Conservation (phyloP, 2,329 filamentous ascomycete genomes). For the Sporothrix sp. region DNA sequence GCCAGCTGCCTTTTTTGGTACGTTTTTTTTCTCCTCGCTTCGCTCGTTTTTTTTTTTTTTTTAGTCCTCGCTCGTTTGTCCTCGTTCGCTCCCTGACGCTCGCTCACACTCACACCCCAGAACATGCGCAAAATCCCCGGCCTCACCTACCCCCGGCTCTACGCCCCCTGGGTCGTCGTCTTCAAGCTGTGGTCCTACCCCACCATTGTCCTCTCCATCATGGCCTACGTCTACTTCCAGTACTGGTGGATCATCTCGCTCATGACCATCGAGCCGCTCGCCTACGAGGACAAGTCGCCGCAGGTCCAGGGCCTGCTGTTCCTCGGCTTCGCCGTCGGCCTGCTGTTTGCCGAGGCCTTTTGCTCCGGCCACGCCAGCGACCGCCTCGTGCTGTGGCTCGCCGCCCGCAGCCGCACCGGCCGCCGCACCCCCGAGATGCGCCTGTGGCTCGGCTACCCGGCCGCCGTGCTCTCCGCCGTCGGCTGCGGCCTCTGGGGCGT, state of each 20-base stretch:
- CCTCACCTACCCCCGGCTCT: conserved; percentile 40
- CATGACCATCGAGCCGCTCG: conserved; percentile 42
- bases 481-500: conserved; percentile 47
- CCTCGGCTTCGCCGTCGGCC: conserved; percentile 43
- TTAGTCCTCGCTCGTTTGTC: too few species aligned
- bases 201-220: conserved; percentile 35
- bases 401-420: conserved; percentile 28
- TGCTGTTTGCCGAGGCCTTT: conserved; percentile 39
- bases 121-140: conserved; percentile 39
- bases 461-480: conserved; percentile 35
- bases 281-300: conserved; percentile 38
- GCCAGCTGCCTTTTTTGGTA: conserved; percentile 4
- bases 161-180: conserved; percentile 34
- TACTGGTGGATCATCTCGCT: conserved; percentile 47
- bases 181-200: conserved; percentile 36
- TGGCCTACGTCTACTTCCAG: conserved; percentile 43
- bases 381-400: conserved; percentile 35
- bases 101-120: conserved; percentile 29
- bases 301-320: conserved; percentile 45
- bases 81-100: not conserved
- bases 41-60: not conserved
- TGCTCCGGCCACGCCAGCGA: conserved; percentile 46
- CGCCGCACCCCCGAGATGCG: conserved; percentile 42
- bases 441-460: conserved; percentile 46
- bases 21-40: not conserved